Conservation (phyloP, 78 protist species). For the Cyanophora paradoxa region DNA sequence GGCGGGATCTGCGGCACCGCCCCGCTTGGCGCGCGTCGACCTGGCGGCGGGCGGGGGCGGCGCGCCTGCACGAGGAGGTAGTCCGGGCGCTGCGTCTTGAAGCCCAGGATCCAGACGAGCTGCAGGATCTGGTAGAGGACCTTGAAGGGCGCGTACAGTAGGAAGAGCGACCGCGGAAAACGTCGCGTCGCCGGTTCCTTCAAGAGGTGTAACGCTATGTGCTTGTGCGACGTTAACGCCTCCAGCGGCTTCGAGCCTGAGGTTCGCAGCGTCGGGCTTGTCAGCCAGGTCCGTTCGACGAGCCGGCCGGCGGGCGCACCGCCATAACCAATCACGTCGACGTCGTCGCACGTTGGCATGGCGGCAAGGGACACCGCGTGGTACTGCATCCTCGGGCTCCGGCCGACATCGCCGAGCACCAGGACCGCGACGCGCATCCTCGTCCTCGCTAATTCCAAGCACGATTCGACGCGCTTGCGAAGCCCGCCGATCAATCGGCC, state of each 20-base stretch:
- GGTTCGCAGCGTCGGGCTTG: neutral
- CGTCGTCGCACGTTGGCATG: neutral
- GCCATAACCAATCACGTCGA: neutral
- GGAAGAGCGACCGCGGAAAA: neutral
- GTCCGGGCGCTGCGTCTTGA: neutral
- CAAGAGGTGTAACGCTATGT: neutral
- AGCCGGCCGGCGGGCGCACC: no score
- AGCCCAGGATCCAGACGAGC: neutral
- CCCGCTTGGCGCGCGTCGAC: neutral
- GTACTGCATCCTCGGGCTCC: slow-evolving; percentile 92
- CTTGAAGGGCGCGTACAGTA: neutral
- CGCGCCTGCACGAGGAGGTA: slow-evolving; percentile 30
- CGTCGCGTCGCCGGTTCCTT: neutral
- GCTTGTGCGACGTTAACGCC: neutral
- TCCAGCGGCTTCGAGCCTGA: neutral
- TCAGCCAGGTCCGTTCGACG: neutral
- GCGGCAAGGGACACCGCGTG: slow-evolving; percentile 69
- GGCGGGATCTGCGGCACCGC: slow-evolving; percentile 98
- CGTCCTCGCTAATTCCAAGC: neutral
- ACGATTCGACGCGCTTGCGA: no score
- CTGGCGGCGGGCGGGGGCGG: no score
- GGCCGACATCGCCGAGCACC: slow-evolving; percentile 95
- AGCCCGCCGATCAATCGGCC: no score
- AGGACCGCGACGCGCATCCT: slow-evolving; percentile 41
- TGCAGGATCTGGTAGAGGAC: neutral